Percentiles rank a stretch among this genome's conserved stretches.
phyloP scores from a whole-genome alignment of 805 yeast species.

The Barnettozyma salicaria region DNA sequence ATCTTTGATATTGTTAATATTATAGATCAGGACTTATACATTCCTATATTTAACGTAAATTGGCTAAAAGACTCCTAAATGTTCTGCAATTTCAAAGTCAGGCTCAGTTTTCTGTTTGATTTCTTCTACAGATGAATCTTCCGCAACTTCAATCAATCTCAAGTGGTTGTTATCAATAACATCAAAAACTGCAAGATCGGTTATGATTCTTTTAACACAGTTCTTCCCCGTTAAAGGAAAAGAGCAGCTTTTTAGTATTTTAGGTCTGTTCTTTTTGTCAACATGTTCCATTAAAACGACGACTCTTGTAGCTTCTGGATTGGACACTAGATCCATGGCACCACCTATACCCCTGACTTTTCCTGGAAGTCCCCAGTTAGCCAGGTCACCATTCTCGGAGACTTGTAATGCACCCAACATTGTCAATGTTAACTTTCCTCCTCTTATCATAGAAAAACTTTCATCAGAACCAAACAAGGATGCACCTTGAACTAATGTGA shows the following conservation, averaged over 20 bases:
- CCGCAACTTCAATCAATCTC: constrained; percentile 37
- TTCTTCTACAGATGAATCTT: constrained; percentile 36
- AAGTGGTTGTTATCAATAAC: constrained; percentile 32
- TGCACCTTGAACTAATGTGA: constrained; percentile 41
- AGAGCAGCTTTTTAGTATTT: constrained; percentile 38
- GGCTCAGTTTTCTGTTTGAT: constrained; percentile 37
- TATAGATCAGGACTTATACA: too few relatives aligned
- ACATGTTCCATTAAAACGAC: constrained; percentile 44
- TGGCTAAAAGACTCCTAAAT: constrained; percentile 19
- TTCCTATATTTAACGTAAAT: too few relatives aligned
- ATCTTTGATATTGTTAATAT: too few relatives aligned
- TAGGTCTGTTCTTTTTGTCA: constrained; percentile 41
- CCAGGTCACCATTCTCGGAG: constrained; percentile 41
- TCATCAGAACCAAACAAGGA: constrained; percentile 44
- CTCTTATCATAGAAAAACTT: constrained; percentile 44
- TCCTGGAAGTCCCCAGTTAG: constrained; percentile 50
- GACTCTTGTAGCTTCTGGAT: constrained; percentile 39
- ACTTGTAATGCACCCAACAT: constrained; percentile 47
- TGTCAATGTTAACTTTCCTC: constrained; percentile 39
- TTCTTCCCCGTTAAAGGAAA: constrained; percentile 43
- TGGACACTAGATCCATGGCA: constrained; percentile 47
- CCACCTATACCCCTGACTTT: constrained; percentile 49
- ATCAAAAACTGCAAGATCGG: constrained; percentile 44
- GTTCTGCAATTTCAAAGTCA: constrained; percentile 30
- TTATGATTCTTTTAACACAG: constrained; percentile 41